These are phyloP conservation scores for Fistulina hepatica DNA, from an alignment of 1,284 basidiomycete species.

Conservation along the genomic window DNA sequence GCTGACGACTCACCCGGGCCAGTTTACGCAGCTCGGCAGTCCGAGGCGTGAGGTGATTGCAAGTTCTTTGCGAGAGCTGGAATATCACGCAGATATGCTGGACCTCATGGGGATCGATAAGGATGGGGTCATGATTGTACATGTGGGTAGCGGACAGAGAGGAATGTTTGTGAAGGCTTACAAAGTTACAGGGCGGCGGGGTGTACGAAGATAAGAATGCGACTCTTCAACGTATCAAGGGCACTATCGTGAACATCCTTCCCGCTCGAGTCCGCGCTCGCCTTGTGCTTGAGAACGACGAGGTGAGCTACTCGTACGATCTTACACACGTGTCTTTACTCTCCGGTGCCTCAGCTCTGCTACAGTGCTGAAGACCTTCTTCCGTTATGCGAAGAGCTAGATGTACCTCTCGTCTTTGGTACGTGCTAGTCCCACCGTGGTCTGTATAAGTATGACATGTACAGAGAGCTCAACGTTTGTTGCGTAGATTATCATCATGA, in stretches of 20 bases:
- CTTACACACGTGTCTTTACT: slow-evolving; percentile 2
- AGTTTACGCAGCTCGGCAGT: slow-evolving; percentile 79
- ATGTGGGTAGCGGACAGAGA: no score
- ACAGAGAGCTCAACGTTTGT: neutral
- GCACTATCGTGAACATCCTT: slow-evolving; percentile 51
- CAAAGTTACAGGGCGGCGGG: no score
- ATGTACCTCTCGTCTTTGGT: slow-evolving; percentile 69
- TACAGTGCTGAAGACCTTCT: slow-evolving; percentile 83
- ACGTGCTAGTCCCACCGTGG: slow-evolving; percentile 11
- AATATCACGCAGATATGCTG: slow-evolving; percentile 81
- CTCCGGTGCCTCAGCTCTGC: slow-evolving; percentile 45
- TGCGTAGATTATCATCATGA: slow-evolving; percentile 73
- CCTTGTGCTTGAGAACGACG: slow-evolving; percentile 86
- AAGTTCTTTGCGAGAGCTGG: slow-evolving; percentile 68
- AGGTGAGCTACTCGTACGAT: slow-evolving; percentile 50
- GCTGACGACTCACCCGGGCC: slow-evolving; percentile 80
- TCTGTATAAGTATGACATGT: slow-evolving; percentile 1
- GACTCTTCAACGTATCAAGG: slow-evolving; percentile 64
- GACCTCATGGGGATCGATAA: slow-evolving; percentile 69
- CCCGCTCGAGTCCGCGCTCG: slow-evolving; percentile 57
- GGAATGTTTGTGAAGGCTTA: no score
- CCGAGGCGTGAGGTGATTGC: slow-evolving; percentile 64
- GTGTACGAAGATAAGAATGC: slow-evolving; percentile 71
- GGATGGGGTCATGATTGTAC: slow-evolving; percentile 75
- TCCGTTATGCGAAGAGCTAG: slow-evolving; percentile 71